These are phyloP conservation scores for Glomus cerebriforme DNA, from an alignment of 192 early-diverging fungal genomes.

Conservation along the genomic window DNA sequence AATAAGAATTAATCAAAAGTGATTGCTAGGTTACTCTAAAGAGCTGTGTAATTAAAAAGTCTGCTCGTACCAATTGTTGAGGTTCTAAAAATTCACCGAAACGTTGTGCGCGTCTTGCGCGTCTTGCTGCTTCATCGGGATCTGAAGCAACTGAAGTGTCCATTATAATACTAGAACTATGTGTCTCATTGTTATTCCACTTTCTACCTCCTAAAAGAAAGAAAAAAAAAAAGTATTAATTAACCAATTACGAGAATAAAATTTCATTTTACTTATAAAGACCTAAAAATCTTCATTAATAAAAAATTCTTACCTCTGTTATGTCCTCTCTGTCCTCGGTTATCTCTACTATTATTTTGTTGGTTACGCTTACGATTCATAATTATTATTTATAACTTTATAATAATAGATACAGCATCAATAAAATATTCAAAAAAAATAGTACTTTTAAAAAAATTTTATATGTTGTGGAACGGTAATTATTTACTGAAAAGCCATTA, in stretches of 20 bases:
- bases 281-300: too few species aligned
- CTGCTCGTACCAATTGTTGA: background rate
- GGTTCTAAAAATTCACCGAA: background rate
- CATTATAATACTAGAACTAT: background rate
- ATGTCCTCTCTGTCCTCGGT: background rate
- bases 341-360: background rate
- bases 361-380: background rate
- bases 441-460: background rate
- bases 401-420: too few species aligned
- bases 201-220: background rate
- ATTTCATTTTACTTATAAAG: background rate
- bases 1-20: background rate
- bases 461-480: background rate
- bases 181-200: background rate
- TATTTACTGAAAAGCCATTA: background rate
- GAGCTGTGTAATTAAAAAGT: background rate
- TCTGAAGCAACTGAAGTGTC: background rate
- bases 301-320: background rate
- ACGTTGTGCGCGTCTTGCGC: background rate
- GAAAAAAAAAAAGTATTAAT: background rate
- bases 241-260: background rate
- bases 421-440: background rate
- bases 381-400: background rate
- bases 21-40: background rate
- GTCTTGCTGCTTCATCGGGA: background rate